Base-by-base conservation (phyloP, 805 yeast species). In the Middelhovenomyces tepae region DNA sequence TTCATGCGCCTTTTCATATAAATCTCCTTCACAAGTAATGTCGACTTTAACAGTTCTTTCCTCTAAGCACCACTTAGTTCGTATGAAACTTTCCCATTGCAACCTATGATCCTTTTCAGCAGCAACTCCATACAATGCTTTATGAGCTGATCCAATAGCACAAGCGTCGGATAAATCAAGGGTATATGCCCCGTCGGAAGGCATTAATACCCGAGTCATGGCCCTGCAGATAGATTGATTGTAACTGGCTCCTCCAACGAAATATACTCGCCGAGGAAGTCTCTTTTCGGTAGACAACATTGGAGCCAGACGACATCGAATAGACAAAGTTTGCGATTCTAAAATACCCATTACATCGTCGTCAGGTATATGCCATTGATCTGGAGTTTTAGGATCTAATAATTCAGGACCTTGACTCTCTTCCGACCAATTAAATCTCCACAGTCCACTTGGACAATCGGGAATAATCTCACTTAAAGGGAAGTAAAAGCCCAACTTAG, bases 381-480 rank as follows among this genome's bases (percentile, higher is more conserved):
- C 27, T 11, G 8, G 7, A 24, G 14, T 11, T 7, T 10, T 24
- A 11, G 27, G n/a, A 8, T 14, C n/a, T 10, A 7, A 7, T 8
- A 24, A 7, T 10, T 6, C 6, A 10, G n/a, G n/a, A 11, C 27
- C 27, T 16, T 7, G n/a, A 6, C n/a, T 7, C 7, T 14, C n/a
- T 11, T 24, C 27, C n/a, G n/a, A n/a, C 67, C 74, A 69, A 20
- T 60, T 51, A 34, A 71, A 71, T 37, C 86, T 57, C 37, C 73
- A 64, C 16, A 69, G 71, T 42, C 77, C 81, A 0, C 86, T 72
- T 16, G 69, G 58, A 2, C 78, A 79, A 54, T 79, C 82, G 10
- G 96, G 96, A 15, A 85, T 83, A 43, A 86, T 86, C 53, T 86
- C 96, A n/a, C 91, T 85, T 3, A 80, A 57, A 8, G 94, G 93